Evolutionary conservation across 2,329 filamentous ascomycete genomes (phyloP).

Genomic region (Verticillium zaregamsianum): DNA sequence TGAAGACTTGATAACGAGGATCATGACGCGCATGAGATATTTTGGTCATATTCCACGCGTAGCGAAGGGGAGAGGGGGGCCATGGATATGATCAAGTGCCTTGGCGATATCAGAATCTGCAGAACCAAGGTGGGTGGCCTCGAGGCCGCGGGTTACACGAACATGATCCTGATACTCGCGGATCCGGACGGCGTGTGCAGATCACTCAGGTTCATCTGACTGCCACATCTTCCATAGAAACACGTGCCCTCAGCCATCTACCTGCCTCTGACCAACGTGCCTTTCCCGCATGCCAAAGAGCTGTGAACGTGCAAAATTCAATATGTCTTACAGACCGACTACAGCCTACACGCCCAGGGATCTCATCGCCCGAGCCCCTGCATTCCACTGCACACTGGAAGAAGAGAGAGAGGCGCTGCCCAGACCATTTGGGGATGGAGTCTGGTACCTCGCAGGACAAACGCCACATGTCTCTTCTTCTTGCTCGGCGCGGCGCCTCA

Average conservation of each 20-base stretch:
- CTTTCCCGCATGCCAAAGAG: too few species aligned
- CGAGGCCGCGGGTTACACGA: too few species aligned
- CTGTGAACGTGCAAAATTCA: too few species aligned
- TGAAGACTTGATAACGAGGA: not conserved
- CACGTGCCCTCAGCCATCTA: too few species aligned
- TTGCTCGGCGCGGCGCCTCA: not conserved
- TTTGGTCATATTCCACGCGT: not conserved
- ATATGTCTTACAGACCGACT: not conserved
- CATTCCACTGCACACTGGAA: not conserved
- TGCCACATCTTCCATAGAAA: too few species aligned
- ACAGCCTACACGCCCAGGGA: not conserved
- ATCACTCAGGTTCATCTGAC: too few species aligned
- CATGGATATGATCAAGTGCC: not conserved
- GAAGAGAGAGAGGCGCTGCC: not conserved
- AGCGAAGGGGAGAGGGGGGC: not conserved
- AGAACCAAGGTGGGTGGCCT: too few species aligned
- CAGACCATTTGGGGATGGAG: not conserved
- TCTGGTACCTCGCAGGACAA: not conserved
- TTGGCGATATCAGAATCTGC: not conserved
- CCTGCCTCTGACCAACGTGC: too few species aligned
- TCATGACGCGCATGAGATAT: not conserved
- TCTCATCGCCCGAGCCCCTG: not conserved
- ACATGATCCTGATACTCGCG: too few species aligned
- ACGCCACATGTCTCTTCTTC: not conserved
- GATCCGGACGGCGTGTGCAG: too few species aligned